Percentiles rank a stretch among this genome's conserved stretches.
These are phyloP conservation scores for Rhodamnia argentea DNA, from an alignment of 345 rosid genomes.

Conservation along the genomic window DNA sequence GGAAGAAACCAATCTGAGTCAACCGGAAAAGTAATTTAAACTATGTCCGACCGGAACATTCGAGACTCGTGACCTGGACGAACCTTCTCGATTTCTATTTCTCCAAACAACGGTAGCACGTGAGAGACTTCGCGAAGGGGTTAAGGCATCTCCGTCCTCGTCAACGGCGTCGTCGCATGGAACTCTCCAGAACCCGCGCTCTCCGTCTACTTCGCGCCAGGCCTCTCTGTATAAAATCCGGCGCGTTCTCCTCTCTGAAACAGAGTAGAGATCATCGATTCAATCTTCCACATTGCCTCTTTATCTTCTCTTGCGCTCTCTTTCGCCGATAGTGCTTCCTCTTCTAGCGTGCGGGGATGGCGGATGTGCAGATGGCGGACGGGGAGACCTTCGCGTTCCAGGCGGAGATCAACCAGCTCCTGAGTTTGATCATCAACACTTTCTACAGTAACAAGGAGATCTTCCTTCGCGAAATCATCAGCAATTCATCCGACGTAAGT, in stretches of 20 bases:
- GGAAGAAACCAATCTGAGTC: not conserved
- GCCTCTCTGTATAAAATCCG: not conserved
- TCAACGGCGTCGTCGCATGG: not conserved
- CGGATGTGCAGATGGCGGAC: conserved; percentile 6
- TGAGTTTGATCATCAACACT: conserved; percentile 10
- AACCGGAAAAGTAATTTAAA: not conserved
- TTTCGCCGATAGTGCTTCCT: not conserved
- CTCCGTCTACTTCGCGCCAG: not conserved
- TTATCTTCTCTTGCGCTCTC: not conserved
- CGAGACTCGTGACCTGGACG: not conserved
- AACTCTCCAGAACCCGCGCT: conserved; percentile 1
- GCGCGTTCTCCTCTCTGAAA: not conserved
- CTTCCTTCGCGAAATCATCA: conserved; percentile 9
- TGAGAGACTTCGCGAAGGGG: not conserved
- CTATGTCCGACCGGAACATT: not conserved
- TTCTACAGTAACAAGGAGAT: conserved; percentile 14
- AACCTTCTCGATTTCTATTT: conserved; percentile 1
- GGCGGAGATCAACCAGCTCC: conserved; percentile 12
- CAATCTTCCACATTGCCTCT: not conserved
- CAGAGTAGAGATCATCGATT: not conserved
- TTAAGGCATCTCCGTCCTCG: not conserved
- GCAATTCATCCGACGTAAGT: conserved; percentile 11
- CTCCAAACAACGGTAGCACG: not conserved
- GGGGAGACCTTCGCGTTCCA: conserved; percentile 9
- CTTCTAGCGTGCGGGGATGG: not conserved